These are phyloP conservation scores for Dactylellina haptotyla DNA, from an alignment of 2,329 filamentous ascomycete genomes.

Conservation along the genomic window DNA sequence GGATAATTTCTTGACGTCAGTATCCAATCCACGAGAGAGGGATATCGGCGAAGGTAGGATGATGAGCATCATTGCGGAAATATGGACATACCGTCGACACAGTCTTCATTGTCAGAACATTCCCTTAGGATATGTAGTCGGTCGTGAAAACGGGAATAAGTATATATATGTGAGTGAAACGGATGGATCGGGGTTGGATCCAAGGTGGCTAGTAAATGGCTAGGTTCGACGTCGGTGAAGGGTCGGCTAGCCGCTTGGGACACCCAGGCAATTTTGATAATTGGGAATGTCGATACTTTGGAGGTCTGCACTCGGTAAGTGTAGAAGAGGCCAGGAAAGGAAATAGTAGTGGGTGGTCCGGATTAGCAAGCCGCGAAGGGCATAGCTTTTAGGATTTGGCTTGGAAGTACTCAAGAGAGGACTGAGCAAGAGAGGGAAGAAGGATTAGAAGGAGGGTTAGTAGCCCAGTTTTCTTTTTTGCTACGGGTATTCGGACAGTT, in stretches of 20 bases:
- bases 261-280: constrained; percentile 39
- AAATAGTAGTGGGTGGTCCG: constrained; percentile 36
- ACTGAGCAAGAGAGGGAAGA: constrained; percentile 2
- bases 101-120: constrained; percentile 58
- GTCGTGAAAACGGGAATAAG: constrained; percentile 40
- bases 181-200: constrained; percentile 12
- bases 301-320: constrained; percentile 41
- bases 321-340: constrained; percentile 26
- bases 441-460: background rate
- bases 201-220: constrained; percentile 43
- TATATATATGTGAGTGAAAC: constrained; percentile 34
- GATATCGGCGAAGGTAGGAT: constrained; percentile 41
- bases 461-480: too few relatives aligned
- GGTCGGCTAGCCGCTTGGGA: constrained; percentile 48
- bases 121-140: constrained; percentile 50
- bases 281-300: constrained; percentile 49
- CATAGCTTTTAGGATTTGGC: constrained; percentile 43
- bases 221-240: constrained; percentile 19
- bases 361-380: constrained; percentile 49
- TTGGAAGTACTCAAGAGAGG: constrained; percentile 23
- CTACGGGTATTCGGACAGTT: too few relatives aligned
- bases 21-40: constrained; percentile 30
- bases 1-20: constrained; percentile 44
- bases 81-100: constrained; percentile 57
- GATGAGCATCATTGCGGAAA: constrained; percentile 45